Conservation (phyloP, 257 asterid genomes). For the Henckelia pumila region DNA sequence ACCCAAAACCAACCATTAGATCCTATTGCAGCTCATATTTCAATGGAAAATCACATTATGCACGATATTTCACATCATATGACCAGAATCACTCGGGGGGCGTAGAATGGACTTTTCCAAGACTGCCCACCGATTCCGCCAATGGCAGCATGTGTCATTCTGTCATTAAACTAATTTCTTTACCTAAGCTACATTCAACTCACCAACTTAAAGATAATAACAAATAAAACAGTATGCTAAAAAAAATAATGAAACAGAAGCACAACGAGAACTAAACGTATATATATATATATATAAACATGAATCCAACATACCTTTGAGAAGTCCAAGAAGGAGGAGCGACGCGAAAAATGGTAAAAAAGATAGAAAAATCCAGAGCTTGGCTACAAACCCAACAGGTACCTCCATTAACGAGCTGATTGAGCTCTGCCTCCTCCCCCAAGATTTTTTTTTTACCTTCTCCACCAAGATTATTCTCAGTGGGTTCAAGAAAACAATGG, state of each 20-base stretch:
- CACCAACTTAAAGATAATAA: neutral
- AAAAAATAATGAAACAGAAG: neutral
- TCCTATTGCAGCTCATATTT: no score
- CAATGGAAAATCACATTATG: no score
- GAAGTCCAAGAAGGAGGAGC: conserved; percentile 62
- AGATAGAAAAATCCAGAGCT: conserved; percentile 70
- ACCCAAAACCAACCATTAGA: no score
- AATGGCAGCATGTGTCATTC: no score
- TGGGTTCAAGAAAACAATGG: neutral
- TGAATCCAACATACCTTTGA: conserved; percentile 51
- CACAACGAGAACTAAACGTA: neutral
- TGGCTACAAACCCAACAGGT: conserved; percentile 68
- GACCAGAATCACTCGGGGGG: no score
- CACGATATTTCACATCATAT: no score
- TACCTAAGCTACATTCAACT: neutral
- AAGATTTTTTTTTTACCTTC: no score
- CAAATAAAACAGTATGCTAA: no score
- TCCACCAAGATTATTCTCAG: neutral
- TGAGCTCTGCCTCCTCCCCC: neutral
- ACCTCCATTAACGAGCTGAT: conserved; percentile 48
- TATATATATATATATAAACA: neutral
- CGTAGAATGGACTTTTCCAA: no score
- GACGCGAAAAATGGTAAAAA: conserved; percentile 79
- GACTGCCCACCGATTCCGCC: no score
- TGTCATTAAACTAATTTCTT: no score